Evolutionary conservation across 495 filamentous ascomycete species (phyloP).

Genomic region (Penicillium robsamsonii): DNA sequence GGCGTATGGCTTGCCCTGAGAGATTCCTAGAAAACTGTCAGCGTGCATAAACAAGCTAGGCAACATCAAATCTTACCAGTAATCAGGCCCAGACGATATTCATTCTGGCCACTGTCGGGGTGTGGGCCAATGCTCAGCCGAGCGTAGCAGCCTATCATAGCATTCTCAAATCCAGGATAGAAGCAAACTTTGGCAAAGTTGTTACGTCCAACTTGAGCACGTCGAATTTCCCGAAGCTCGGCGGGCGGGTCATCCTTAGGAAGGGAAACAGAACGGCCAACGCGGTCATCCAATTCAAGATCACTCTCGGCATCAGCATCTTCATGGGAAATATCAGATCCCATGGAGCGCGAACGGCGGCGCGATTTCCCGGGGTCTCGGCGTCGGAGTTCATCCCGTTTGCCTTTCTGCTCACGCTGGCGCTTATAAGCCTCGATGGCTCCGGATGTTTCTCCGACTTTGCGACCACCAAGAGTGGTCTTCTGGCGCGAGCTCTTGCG

Average conservation of each 20-base stretch:
- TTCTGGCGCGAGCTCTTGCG: conserved; percentile 82
- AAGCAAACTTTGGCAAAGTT: conserved; percentile 86
- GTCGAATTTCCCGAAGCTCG: conserved; percentile 76
- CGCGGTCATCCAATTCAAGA: conserved; percentile 64
- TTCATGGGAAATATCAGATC: conserved; percentile 55
- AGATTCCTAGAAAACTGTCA: conserved; percentile 61
- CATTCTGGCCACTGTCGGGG: conserved; percentile 60
- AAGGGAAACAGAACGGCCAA: conserved; percentile 39
- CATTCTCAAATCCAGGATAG: conserved; percentile 80
- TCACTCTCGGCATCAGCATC: conserved; percentile 79
- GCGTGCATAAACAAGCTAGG: conserved; percentile 8
- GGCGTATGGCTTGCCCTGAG: conserved; percentile 72
- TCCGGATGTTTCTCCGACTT: conserved; percentile 72
- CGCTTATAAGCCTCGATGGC: conserved; percentile 82
- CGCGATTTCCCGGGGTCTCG: conserved; percentile 58
- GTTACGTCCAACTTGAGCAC: conserved; percentile 73
- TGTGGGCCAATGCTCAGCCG: conserved; percentile 78
- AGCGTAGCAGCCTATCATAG: conserved; percentile 74
- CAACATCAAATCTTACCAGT: conserved; percentile 58
- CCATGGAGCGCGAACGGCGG: conserved; percentile 45
- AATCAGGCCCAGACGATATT: conserved; percentile 83
- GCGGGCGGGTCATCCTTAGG: conserved; percentile 60
- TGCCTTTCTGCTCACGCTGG: conserved; percentile 76
- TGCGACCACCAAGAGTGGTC: conserved; percentile 71
- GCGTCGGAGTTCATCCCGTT: conserved; percentile 66